Evolutionary conservation across 2,329 filamentous ascomycete species (phyloP), one percentile per base, ranked within the genome.

Genomic region (Arthroderma uncinatum): DNA sequence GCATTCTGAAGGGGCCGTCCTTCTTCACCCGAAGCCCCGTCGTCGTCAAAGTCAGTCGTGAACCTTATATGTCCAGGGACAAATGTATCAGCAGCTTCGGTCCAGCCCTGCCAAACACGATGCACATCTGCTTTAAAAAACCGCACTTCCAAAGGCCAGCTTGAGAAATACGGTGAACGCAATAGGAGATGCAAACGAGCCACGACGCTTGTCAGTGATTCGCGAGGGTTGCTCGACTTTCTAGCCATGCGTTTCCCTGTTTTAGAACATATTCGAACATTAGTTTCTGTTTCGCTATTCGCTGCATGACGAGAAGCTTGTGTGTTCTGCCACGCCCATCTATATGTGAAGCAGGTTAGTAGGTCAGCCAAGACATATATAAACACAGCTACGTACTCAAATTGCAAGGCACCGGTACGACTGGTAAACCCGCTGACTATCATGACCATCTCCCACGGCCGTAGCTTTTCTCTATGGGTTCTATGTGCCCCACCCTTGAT

Each of bases 241-340:
- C 12, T 53, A 10, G 76, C 79, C 9, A 80, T 64, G 21, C 47
- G 47, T 50, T 14, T 50, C n/a, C 42, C 67, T 64, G 50, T 65
- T 57, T 59, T 65, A 67, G 25, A 66, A 63, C 30, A 66, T 62
- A 48, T 62, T 50, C 67, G 66, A 53, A 66, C 57, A 60, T 66
- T 68, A 23, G 65, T 64, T 21, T 65, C 62, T 19, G 23, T 39
- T 37, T 53, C 30, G 19, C 23, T 76, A 10, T 78, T 71, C 10
- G 86, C 79, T 58, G 95, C 89, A 68, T 95, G 90, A 34, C 86
- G 76, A 4, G 91, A 91, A 34, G 85, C 70, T 67, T 93, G 86
- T 1, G 90, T 82, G 67, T 97, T 90, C 62, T 88, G 88, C 78
- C 94, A 86, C 39, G 92, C 91, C 92, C 92, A 96, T 77, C 88